phyloP scores from a whole-genome alignment of 2,329 filamentous ascomycete species.

The Rugonectria rugulosa region DNA sequence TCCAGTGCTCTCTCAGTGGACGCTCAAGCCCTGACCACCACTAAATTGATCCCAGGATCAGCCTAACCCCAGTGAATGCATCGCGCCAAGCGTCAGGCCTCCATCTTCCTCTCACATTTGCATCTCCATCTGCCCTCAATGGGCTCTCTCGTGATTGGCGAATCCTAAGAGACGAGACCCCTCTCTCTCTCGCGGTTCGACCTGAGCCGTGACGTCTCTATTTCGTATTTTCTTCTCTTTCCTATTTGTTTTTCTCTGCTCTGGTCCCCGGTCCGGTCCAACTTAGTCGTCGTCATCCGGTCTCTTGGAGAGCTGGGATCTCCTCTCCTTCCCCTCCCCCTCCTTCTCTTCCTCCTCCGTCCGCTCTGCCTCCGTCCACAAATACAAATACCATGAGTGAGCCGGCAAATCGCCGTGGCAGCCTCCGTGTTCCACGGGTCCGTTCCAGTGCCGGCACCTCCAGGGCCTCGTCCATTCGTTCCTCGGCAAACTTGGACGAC shows the following conservation, averaged over 20 bases:
- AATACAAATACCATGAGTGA: constrained; percentile 35
- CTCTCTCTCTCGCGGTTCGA: constrained; percentile 1
- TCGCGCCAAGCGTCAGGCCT: constrained; percentile 28
- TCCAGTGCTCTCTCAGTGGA: too few species aligned
- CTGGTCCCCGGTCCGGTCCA: too few species aligned
- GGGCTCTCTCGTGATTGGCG: constrained; percentile 33
- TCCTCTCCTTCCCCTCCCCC: neutral
- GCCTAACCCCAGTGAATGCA: constrained; percentile 25
- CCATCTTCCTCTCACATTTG: too few species aligned
- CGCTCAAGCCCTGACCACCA: too few species aligned
- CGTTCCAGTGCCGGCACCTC: constrained; percentile 27
- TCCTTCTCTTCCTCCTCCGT: neutral
- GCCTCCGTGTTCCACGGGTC: constrained; percentile 40
- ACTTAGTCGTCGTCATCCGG: too few species aligned
- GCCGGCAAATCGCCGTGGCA: constrained; percentile 35
- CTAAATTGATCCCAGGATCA: constrained; percentile 10
- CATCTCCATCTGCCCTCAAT: constrained; percentile 21
- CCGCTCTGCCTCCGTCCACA: neutral
- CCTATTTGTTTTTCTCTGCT: neutral
- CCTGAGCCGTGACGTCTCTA: constrained; percentile 24
- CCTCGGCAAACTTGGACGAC: constrained; percentile 34
- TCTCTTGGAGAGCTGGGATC: constrained; percentile 16
- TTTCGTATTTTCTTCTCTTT: neutral
- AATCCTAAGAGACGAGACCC: constrained; percentile 21
- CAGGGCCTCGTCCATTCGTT: constrained; percentile 37